A percentile compares a stretch with the other conserved stretches of the same genome.
Evolutionary conservation across 2,329 filamentous ascomycete species (phyloP).

Genomic region (Teratosphaeriaceae sp.): DNA sequence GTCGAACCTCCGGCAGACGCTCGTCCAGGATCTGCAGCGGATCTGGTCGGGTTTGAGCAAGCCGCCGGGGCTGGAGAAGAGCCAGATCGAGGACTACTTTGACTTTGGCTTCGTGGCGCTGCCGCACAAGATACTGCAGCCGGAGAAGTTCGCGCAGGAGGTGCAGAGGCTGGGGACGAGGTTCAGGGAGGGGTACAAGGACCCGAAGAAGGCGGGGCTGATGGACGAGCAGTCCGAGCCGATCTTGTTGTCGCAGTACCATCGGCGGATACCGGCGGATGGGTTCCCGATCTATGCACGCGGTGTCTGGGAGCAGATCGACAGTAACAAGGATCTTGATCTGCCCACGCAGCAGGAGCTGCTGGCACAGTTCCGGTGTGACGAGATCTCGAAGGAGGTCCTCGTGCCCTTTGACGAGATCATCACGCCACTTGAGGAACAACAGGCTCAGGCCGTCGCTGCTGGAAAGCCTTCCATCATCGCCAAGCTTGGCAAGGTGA

Average conservation of each 20-base stretch:
- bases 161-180: conserved; percentile 72
- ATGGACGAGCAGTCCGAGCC: conserved; percentile 68
- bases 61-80: conserved; percentile 78
- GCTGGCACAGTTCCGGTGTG: conserved; percentile 92
- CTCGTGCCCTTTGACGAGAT: conserved; percentile 73
- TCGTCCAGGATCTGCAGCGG: conserved; percentile 82
- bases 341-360: conserved; percentile 95
- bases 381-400: conserved; percentile 91
- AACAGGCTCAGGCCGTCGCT: conserved; percentile 67
- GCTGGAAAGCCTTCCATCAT: conserved; percentile 69
- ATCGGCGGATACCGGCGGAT: conserved; percentile 90
- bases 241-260: conserved; percentile 89
- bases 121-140: conserved; percentile 94
- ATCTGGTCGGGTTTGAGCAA: conserved; percentile 94
- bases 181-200: conserved; percentile 75
- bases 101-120: conserved; percentile 96
- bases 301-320: conserved; percentile 96
- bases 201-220: conserved; percentile 54
- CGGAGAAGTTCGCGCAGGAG: conserved; percentile 79
- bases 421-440: conserved; percentile 78
- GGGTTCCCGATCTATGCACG: conserved; percentile 93
- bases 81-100: conserved; percentile 93
- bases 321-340: conserved; percentile 97
- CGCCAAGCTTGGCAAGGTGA: conserved; percentile 64
- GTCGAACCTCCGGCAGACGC: conserved; percentile 79